Conservation (phyloP, 2,329 filamentous ascomycete genomes). For the Chrysosporium queenslandicum region DNA sequence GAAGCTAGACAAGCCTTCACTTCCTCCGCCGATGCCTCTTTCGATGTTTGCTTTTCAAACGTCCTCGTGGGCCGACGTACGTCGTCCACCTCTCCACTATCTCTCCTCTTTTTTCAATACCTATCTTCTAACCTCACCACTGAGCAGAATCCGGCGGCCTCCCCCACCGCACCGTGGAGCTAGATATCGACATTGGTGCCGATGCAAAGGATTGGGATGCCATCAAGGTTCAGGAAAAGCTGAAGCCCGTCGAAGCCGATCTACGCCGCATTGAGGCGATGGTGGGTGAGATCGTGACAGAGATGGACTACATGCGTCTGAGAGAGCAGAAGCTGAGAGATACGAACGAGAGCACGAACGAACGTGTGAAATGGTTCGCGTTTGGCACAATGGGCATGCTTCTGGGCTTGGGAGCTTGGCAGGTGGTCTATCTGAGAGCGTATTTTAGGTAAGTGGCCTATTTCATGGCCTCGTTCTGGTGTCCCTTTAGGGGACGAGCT, state of each 20-base stretch:
- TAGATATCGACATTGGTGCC: slow-evolving; percentile 92
- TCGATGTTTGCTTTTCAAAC: slow-evolving; percentile 96
- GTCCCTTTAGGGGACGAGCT: not conserved
- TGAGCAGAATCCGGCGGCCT: slow-evolving; percentile 31
- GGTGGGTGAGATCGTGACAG: slow-evolving; percentile 73
- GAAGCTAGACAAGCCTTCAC: slow-evolving; percentile 92
- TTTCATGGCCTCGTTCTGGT: slow-evolving; percentile 10
- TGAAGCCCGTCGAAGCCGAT: slow-evolving; percentile 93
- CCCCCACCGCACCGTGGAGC: slow-evolving; percentile 64
- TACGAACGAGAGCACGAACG: slow-evolving; percentile 99
- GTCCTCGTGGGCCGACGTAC: slow-evolving; percentile 55
- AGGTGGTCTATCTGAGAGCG: slow-evolving; percentile 92
- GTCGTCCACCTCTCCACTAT: slow-evolving; percentile 27
- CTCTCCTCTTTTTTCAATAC: not conserved
- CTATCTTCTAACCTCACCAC: slow-evolving; percentile 4
- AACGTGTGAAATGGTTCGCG: slow-evolving; percentile 97
- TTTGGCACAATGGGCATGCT: slow-evolving; percentile 87
- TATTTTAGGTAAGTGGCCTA: slow-evolving; percentile 66
- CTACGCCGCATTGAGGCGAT: slow-evolving; percentile 86
- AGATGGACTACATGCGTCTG: slow-evolving; percentile 89
- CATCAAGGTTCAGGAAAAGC: slow-evolving; percentile 92
- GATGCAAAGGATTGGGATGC: slow-evolving; percentile 97
- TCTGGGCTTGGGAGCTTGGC: slow-evolving; percentile 82
- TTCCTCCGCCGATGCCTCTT: slow-evolving; percentile 78
- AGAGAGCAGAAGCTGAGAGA: slow-evolving; percentile 94